phyloP scores from a whole-genome alignment of 1,284 basidiomycete genomes.

The Austroboletus niveus region DNA sequence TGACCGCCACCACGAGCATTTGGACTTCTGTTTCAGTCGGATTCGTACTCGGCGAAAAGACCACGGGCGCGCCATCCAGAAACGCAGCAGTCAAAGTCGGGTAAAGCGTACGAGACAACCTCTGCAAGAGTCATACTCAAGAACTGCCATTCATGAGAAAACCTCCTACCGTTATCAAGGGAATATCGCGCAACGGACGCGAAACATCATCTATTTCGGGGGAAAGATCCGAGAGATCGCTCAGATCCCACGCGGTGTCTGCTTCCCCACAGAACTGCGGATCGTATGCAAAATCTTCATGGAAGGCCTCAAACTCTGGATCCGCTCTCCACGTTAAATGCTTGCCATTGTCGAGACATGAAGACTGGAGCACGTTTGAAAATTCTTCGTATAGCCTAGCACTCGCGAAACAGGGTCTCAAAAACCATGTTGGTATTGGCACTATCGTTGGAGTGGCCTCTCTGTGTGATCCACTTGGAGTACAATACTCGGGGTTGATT shows the following conservation, averaged over 20 bases:
- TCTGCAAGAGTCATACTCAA: slow-evolving; percentile 31
- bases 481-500: slow-evolving; percentile 25
- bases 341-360: slow-evolving; percentile 19
- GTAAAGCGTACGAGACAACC: slow-evolving; percentile 58
- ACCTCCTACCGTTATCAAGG: slow-evolving; percentile 25
- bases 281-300: slow-evolving; percentile 35
- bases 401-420: slow-evolving; percentile 49
- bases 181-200: slow-evolving; percentile 10
- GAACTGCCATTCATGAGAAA: slow-evolving; percentile 13
- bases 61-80: slow-evolving; percentile 80
- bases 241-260: slow-evolving; percentile 23
- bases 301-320: slow-evolving; percentile 26
- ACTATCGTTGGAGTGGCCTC: slow-evolving; percentile 11
- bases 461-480: slow-evolving; percentile 8
- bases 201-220: slow-evolving; percentile 14
- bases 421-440: slow-evolving; percentile 48
- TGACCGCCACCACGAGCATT: slow-evolving; percentile 59
- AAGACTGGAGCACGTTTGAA: slow-evolving; percentile 37
- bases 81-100: slow-evolving; percentile 78
- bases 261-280: slow-evolving; percentile 12
- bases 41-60: slow-evolving; percentile 63
- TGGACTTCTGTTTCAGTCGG: slow-evolving; percentile 61
- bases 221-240: slow-evolving; percentile 21
- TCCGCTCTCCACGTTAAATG: slow-evolving; percentile 33
- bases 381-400: slow-evolving; percentile 49